Conservation (phyloP, 306 rosid species). For the Gastrolobium villosum region DNA sequence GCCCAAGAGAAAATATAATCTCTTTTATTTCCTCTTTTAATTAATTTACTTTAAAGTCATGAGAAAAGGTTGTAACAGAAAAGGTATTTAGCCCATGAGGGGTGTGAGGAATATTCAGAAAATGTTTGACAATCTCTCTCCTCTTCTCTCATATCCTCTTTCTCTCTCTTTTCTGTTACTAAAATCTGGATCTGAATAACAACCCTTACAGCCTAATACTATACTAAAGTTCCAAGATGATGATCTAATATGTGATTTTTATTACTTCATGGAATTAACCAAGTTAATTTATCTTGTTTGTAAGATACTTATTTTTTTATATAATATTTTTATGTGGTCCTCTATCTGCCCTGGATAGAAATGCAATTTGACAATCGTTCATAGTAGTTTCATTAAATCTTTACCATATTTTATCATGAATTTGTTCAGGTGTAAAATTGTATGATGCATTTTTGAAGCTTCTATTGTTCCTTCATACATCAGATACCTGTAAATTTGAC, state of each 20-base stretch:
- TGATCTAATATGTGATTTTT: neutral
- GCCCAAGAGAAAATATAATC: too few relatives aligned
- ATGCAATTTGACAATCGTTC: conserved; percentile 8
- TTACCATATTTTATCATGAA: neutral
- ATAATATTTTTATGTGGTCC: neutral
- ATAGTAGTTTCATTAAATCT: neutral
- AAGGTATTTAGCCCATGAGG: too few relatives aligned
- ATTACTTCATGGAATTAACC: neutral
- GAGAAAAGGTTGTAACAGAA: too few relatives aligned
- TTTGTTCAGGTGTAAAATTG: neutral
- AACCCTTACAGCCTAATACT: neutral
- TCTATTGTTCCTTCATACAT: conserved; percentile 3
- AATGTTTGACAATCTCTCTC: too few relatives aligned
- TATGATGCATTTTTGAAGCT: neutral
- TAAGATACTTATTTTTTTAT: neutral
- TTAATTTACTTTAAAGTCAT: too few relatives aligned
- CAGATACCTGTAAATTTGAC: neutral
- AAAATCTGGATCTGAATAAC: too few relatives aligned
- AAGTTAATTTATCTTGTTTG: conserved; percentile 6
- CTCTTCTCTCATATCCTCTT: too few relatives aligned
- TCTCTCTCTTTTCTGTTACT: too few relatives aligned
- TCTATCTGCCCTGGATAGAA: neutral
- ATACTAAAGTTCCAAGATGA: neutral
- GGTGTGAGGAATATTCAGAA: too few relatives aligned
- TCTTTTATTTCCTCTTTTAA: too few relatives aligned